A percentile compares a stretch with the other conserved stretches of the same genome.
Evolutionary conservation across 2,329 filamentous ascomycete genomes (phyloP).

Genomic region (Escovopsis sp.): DNA sequence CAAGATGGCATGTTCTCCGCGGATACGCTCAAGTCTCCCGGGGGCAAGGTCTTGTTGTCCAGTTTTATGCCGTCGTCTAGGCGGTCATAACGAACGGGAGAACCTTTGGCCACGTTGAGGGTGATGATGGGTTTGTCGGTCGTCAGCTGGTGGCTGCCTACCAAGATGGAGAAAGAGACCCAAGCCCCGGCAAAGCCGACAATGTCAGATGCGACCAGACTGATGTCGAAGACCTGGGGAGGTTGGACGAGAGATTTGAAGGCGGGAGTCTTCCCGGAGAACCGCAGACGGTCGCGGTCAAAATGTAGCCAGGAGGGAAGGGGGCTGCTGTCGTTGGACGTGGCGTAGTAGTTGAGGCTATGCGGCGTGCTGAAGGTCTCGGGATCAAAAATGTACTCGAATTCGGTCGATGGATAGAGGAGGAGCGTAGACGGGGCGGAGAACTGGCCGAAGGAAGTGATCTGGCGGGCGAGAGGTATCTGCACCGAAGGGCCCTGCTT

Average conservation of each 20-base stretch:
- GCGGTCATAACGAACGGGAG: slow-evolving; percentile 35
- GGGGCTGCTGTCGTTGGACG: slow-evolving; percentile 63
- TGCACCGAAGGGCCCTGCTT: slow-evolving; percentile 37
- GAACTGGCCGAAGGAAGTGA: slow-evolving; percentile 41
- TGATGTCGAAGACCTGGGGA: slow-evolving; percentile 57
- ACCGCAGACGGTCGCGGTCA: slow-evolving; percentile 45
- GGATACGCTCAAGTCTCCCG: slow-evolving; percentile 37
- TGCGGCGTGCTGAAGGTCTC: slow-evolving; percentile 48
- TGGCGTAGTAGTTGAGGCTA: slow-evolving; percentile 58
- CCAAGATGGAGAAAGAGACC: slow-evolving; percentile 53
- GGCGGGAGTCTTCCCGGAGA: slow-evolving; percentile 56
- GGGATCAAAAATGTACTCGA: slow-evolving; percentile 37
- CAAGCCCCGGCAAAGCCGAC: slow-evolving; percentile 58
- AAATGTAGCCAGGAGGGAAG: slow-evolving; percentile 79
- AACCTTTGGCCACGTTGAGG: slow-evolving; percentile 41
- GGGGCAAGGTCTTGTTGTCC: slow-evolving; percentile 37
- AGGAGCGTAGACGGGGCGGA: slow-evolving; percentile 47
- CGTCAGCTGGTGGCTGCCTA: slow-evolving; percentile 55
- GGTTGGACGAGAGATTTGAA: slow-evolving; percentile 47
- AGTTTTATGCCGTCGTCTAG: slow-evolving; percentile 39
- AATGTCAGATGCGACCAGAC: slow-evolving; percentile 65
- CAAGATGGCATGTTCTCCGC: slow-evolving; percentile 46
- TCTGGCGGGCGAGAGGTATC: slow-evolving; percentile 43
- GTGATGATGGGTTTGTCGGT: slow-evolving; percentile 43
- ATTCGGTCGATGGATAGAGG: slow-evolving; percentile 36